Base-by-base conservation (phyloP, 352 stramenopile species). In the Elongisporangium senticosum region DNA sequence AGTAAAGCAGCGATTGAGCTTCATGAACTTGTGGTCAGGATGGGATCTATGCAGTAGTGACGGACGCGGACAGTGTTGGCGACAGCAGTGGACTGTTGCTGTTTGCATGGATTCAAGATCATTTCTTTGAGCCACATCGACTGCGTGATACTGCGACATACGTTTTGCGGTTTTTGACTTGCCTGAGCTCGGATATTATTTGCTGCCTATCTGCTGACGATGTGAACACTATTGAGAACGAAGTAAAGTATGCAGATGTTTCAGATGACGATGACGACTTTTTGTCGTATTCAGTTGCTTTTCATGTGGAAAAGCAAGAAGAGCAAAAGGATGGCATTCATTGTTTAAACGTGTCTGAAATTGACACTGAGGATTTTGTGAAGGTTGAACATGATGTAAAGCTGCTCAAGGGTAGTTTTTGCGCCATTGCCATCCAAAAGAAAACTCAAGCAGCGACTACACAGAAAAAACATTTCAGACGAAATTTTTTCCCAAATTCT, bases 141-240 rank as follows among this genome's bases (percentile, higher is more conserved):
- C 64, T 91, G 48, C 82, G 82, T 3, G 74, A 78, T 23, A 85
- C 73, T 0, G 68, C 81, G 15, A 74, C 81, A 13, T 88, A 89
- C 48, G 69, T 89, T 24, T 49, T 93, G 23, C 81, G 81, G 0
- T 86, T 89, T 62, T 47, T 79, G 3, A 68, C 67, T 10, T 64
- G 59, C 11, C 66, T 79, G 40, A 67, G 57, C 6, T 49, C 68
- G 1, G 67, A 74, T 11, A 57, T 75, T 13, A 49, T 75, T 15
- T 75, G 67, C 47, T 75, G 68, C 20, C 59, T 64, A 0, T 69
- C 71, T 28, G 3, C 5, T 13, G 28, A 50, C 1, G 71, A 79
- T 14, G 10, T 67, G 4, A 50, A 68, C 17, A 53, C 69, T 21
- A 40, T 79, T 7, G 43, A 61, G 37, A 20, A 15, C 13, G 58